Evolutionary conservation across 1,284 basidiomycete species (phyloP).

Genomic region (Microbotryum lychnidis-dioicae): DNA sequence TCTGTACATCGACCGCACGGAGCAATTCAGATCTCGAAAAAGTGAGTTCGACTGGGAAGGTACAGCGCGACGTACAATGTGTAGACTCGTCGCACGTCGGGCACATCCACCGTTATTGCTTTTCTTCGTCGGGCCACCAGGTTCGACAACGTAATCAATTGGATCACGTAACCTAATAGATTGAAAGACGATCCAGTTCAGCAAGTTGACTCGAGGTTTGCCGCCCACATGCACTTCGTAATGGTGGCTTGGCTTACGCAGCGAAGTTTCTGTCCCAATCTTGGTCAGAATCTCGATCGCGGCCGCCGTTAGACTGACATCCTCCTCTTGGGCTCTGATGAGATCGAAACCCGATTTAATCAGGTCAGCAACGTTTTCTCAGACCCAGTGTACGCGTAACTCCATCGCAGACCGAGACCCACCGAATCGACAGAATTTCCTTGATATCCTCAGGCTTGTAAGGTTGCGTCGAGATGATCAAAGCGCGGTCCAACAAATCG

Average conservation of each 20-base stretch:
- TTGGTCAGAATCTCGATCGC: conserved; percentile 73
- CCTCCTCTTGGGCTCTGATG: conserved; percentile 83
- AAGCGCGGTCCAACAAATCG: conserved; percentile 85
- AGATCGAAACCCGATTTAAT: too few species aligned
- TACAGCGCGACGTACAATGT: conserved; percentile 19
- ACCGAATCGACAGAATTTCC: conserved; percentile 88
- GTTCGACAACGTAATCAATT: conserved; percentile 43
- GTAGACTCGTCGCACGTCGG: conserved; percentile 43
- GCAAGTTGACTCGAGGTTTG: conserved; percentile 21
- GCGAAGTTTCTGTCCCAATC: conserved; percentile 43
- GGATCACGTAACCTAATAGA: conserved; percentile 41
- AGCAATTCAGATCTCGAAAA: too few species aligned
- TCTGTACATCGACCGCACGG: conserved; percentile 13
- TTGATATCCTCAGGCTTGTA: conserved; percentile 77
- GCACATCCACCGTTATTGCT: conserved; percentile 41
- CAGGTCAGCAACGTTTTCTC: not conserved
- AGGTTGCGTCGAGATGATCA: conserved; percentile 91
- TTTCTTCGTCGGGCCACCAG: conserved; percentile 43
- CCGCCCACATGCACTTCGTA: not conserved
- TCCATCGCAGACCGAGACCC: conserved; percentile 23
- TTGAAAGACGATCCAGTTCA: not conserved
- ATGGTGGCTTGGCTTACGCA: conserved; percentile 15
- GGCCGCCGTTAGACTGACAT: conserved; percentile 70
- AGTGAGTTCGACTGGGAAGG: too few species aligned
- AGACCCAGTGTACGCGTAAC: conserved; percentile 3